Evolutionary conservation across 352 stramenopile species (phyloP).

Genomic region (Phytophthora tubulina): DNA sequence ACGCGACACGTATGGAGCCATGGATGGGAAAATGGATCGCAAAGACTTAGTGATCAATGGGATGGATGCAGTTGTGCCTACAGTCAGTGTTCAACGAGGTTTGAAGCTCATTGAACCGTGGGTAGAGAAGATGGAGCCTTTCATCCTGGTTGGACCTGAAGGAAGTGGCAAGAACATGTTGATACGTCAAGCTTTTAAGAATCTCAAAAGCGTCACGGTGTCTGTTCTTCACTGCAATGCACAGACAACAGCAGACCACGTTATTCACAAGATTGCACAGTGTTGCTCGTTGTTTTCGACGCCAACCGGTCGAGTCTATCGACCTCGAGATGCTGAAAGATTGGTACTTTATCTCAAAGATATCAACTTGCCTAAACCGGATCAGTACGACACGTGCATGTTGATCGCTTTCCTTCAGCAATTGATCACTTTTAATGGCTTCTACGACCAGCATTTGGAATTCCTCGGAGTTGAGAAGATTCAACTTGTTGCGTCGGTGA

Average conservation of each 20-base stretch:
- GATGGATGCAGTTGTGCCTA: slow-evolving; percentile 67
- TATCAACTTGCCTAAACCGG: slow-evolving; percentile 95
- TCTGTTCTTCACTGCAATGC: slow-evolving; percentile 95
- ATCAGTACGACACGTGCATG: slow-evolving; percentile 97
- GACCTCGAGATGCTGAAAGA: slow-evolving; percentile 91
- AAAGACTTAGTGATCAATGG: slow-evolving; percentile 53
- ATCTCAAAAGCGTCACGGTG: slow-evolving; percentile 77
- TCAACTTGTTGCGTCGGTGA: slow-evolving; percentile 96
- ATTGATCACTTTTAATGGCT: slow-evolving; percentile 95
- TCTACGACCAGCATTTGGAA: slow-evolving; percentile 95
- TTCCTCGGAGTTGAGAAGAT: slow-evolving; percentile 95
- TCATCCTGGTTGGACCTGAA: slow-evolving; percentile 95
- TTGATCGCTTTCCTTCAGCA: slow-evolving; percentile 97
- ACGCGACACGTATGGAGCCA: slow-evolving; percentile 75
- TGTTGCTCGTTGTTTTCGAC: slow-evolving; percentile 95
- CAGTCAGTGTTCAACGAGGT: slow-evolving; percentile 86
- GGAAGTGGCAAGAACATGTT: slow-evolving; percentile 96
- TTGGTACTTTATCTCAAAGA: slow-evolving; percentile 97
- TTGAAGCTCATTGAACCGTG: slow-evolving; percentile 92
- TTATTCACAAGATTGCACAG: slow-evolving; percentile 96
- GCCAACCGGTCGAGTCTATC: slow-evolving; percentile 91
- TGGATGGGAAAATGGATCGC: slow-evolving; percentile 73
- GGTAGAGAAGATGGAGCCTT: slow-evolving; percentile 94
- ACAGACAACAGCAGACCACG: slow-evolving; percentile 93
- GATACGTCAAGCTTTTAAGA: slow-evolving; percentile 91